These are phyloP conservation scores for Phytophthora pluvialis DNA, from an alignment of 352 stramenopile species.

Conservation along the genomic window DNA sequence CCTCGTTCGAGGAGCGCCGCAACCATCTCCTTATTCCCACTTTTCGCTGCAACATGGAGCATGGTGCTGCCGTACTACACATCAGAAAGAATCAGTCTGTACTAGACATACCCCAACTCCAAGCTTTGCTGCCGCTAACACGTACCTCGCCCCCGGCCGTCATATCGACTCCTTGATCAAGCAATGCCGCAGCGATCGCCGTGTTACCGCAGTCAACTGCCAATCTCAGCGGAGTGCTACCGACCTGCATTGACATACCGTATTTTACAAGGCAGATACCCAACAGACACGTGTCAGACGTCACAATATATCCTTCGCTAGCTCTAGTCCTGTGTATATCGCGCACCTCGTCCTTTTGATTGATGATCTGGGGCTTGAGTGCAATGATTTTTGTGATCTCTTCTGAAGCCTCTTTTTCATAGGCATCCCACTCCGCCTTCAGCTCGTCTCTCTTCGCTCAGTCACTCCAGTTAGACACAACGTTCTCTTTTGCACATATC, in stretches of 20 bases:
- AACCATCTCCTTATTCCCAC: conserved; percentile 61
- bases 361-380: neutral
- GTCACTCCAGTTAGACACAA: neutral
- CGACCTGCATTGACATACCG: neutral
- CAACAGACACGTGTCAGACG: neutral
- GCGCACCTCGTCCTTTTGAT: neutral
- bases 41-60: conserved; percentile 69
- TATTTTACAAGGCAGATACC: neutral
- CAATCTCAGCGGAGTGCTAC: neutral
- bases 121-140: neutral
- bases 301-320: neutral
- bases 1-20: conserved; percentile 65
- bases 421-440: neutral
- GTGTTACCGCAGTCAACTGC: conserved; percentile 9
- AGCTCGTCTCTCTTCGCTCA: neutral
- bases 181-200: neutral
- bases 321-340: neutral
- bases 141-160: neutral
- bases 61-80: conserved; percentile 54
- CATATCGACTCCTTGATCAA: neutral
- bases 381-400: neutral
- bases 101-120: neutral
- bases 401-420: neutral
- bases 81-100: neutral
- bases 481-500: neutral